Percentiles rank a stretch among this genome's conserved stretches.
These are phyloP conservation scores for Lachancea lanzarotensis DNA, from an alignment of 805 yeast genomes.

Conservation along the genomic window DNA sequence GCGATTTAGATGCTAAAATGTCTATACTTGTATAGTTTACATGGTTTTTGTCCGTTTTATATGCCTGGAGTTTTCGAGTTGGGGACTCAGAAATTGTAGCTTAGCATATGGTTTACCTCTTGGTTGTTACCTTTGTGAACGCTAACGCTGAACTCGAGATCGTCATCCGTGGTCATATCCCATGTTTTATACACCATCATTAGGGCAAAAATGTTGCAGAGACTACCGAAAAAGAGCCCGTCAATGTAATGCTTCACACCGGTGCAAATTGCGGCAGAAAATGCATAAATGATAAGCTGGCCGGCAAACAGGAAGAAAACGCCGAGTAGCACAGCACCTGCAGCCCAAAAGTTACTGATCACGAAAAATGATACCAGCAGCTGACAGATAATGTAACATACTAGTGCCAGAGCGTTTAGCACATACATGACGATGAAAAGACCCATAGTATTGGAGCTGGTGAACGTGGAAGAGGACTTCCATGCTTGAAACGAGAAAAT, in stretches of 20 bases:
- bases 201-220: constrained; percentile 70
- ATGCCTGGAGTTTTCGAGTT: not conserved
- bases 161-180: constrained; percentile 94
- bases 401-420: constrained; percentile 60
- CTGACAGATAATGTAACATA: constrained; percentile 61
- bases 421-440: constrained; percentile 67
- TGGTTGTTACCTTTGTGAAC: constrained; percentile 40
- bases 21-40: constrained; percentile 2
- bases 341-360: constrained; percentile 76
- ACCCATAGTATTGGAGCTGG: constrained; percentile 51
- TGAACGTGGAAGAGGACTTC: constrained; percentile 40
- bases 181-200: constrained; percentile 97
- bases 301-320: constrained; percentile 71
- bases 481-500: constrained; percentile 68
- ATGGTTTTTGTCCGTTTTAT: not conserved
- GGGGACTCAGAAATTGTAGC: constrained; percentile 1
- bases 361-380: constrained; percentile 58
- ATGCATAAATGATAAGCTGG: constrained; percentile 67
- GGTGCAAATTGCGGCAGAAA: constrained; percentile 60
- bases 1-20: not conserved
- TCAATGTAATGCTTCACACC: constrained; percentile 80
- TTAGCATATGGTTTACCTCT: not conserved
- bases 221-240: constrained; percentile 78
- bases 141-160: constrained; percentile 81
- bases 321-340: constrained; percentile 74